Base-by-base conservation (phyloP, 345 rosid genomes). In the Euphorbia lathyris region DNA sequence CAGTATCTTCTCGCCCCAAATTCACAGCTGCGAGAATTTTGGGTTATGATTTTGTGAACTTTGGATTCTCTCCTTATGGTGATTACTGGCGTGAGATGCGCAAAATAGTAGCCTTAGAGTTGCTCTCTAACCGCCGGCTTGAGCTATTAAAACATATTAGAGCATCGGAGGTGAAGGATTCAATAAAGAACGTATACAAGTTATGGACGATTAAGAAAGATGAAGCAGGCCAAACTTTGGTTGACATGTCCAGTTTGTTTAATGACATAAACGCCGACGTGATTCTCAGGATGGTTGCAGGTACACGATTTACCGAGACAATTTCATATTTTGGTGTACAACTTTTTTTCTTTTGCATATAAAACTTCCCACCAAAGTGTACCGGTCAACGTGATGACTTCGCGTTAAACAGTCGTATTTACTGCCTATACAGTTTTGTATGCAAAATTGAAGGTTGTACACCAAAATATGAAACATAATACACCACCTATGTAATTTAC, bases 71-170 rank as follows among this genome's bases (percentile, higher is more conserved):
- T 3, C 83, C 83, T 13, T 72, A 78, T 32, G 58, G 80, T 0
- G 58, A 76, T 23, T 82, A 73, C 61, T 80, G 83, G 84, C 75
- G 86, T 0, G 70, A 80, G 55, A 66, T 80, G 69, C 71, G 81
- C 20, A 82, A 78, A 45, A 63, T 85, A 14, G 40, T 67, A 9
- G 71, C 69, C 9, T 7, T 13, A 3, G 75, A 76, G 71, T 73
- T 82, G 11, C 81, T 84, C 40, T 80, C 78, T 8, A 68, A 58
- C 66, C 52, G 78, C 22, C 40, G 69, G 53, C 66, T 80, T 58
- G 76, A 78, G 43, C 47, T 68, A n/a, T 58, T 74, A 8, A 78
- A 72, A 66, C 77, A 69, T 68, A 71, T 80, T 17, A 40, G 74
- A 42, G 58, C 20, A 0, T 58, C 68, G 7, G 82, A 78, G 56